These are phyloP conservation scores for Diaporthe capsici DNA, from an alignment of 2,329 filamentous ascomycete genomes.

Conservation along the genomic window DNA sequence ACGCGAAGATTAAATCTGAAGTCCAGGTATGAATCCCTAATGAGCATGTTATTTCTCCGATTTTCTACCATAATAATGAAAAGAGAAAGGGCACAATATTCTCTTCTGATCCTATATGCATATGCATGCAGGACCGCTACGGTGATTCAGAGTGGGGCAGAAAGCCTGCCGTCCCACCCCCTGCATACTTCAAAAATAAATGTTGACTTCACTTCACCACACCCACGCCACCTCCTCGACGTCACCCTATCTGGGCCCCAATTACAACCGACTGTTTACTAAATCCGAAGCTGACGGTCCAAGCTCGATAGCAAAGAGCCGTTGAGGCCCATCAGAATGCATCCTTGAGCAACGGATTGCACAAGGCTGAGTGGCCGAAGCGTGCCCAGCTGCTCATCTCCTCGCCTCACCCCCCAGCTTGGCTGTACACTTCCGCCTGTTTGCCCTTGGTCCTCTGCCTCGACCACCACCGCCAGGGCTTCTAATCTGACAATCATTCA, in stretches of 20 bases:
- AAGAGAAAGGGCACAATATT: not conserved
- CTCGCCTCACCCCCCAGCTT: not conserved
- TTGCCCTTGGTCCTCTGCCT: not conserved
- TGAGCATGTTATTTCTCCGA: no score
- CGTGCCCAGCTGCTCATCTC: not conserved
- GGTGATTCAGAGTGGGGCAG: not conserved
- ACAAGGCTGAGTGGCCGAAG: not conserved
- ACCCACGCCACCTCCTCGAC: not conserved
- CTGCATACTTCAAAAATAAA: constrained; percentile 30
- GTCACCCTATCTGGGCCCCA: not conserved
- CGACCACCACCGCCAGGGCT: not conserved
- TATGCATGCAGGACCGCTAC: not conserved
- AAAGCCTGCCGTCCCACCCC: not conserved
- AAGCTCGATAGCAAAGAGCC: not conserved
- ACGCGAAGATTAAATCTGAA: not conserved
- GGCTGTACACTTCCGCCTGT: not conserved
- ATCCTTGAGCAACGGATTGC: not conserved
- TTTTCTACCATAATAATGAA: no score
- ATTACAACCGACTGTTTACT: not conserved
- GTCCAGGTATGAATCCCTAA: not conserved
- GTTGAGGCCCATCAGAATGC: not conserved
- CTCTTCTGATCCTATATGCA: not conserved
- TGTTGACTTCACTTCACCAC: constrained; percentile 15
- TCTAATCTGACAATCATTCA: not conserved
- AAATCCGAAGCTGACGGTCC: not conserved